Base-by-base conservation (phyloP, 140 eudicot genomes). In the Senecio squalidus region DNA sequence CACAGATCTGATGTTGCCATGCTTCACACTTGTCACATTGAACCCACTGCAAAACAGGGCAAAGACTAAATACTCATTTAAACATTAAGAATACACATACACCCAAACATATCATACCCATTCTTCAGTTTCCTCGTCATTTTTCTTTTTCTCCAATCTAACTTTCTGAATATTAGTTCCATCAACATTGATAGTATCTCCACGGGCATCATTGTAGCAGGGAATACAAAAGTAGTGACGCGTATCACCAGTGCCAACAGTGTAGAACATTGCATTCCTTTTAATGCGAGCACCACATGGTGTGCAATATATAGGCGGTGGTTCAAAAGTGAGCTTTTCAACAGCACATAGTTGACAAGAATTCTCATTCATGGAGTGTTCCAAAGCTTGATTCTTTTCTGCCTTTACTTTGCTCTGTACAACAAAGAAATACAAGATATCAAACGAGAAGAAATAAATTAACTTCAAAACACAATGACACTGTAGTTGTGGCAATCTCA, bases 1-100 rank as follows among this genome's bases (percentile, higher is more conserved):
- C 99, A 71, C 99, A 93, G 20, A 93, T 93, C 69, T 88, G 99
- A 84, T 93, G 99, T 64, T 93, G 99, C 96, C 99, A 93, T 18
- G 96, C 96, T 74, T 93, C 96, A 88, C 99, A 93, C 62, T 73
- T 93, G 70, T 93, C 99, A 59, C 99, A 93, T 76, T 93, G 96
- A 69, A 88, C 99, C 99, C 99, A 93, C 96, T 93, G 95, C 78
- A 84, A 10, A 79, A 67, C 55, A 10, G 44, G 48, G 59, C 54
- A 59, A 67, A 15, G 4, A 55, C 41, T 27, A 54, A 47, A 8
- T n/a, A 17, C 24, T 6, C 54, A 47, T 47, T 47, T 2, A 5
- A 47, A 47, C 54, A 47, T 30, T 31, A 36, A 13, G 10, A 15
- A 1, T 6, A 2, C 4, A 17, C 2, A 16, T 34, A 13, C 11